Percentiles rank a stretch among this genome's conserved stretches.
These are phyloP conservation scores for Torrubiella hemipterigena DNA, from an alignment of 2,329 filamentous ascomycete genomes.

Conservation along the genomic window DNA sequence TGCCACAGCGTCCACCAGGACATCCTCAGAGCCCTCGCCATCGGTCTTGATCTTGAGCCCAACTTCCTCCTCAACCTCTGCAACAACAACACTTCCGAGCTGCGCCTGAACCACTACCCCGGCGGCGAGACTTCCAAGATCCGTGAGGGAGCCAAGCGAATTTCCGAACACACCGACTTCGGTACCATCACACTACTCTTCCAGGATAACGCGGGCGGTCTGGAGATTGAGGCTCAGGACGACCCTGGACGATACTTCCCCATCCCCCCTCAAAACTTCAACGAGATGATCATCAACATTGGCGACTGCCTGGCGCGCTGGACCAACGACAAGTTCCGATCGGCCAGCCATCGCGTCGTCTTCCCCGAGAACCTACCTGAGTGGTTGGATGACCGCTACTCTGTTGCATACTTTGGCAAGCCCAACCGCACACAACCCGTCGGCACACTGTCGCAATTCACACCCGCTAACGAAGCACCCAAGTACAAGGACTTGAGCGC, in stretches of 20 bases:
- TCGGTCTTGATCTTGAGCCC: constrained; percentile 57
- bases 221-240: constrained; percentile 30
- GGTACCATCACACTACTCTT: constrained; percentile 18
- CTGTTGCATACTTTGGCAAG: neutral
- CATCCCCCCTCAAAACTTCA: constrained; percentile 13
- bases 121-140: constrained; percentile 17
- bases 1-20: constrained; percentile 61
- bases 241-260: constrained; percentile 21
- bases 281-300: constrained; percentile 25
- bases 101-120: constrained; percentile 46
- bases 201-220: constrained; percentile 20
- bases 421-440: neutral
- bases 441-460: neutral
- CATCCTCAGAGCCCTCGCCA: constrained; percentile 65
- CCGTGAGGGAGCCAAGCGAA: constrained; percentile 15
- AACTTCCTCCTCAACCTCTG: constrained; percentile 57
- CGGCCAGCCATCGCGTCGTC: constrained; percentile 26
- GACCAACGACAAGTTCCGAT: constrained; percentile 23
- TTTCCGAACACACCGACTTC: constrained; percentile 21
- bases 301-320: constrained; percentile 25
- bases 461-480: neutral
- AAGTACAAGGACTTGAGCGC: neutral
- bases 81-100: constrained; percentile 43
- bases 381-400: neutral
- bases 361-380: constrained; percentile 18